phyloP scores from a whole-genome alignment of 176 grass and related monocot genomes.

The Oryza glumipatula region DNA sequence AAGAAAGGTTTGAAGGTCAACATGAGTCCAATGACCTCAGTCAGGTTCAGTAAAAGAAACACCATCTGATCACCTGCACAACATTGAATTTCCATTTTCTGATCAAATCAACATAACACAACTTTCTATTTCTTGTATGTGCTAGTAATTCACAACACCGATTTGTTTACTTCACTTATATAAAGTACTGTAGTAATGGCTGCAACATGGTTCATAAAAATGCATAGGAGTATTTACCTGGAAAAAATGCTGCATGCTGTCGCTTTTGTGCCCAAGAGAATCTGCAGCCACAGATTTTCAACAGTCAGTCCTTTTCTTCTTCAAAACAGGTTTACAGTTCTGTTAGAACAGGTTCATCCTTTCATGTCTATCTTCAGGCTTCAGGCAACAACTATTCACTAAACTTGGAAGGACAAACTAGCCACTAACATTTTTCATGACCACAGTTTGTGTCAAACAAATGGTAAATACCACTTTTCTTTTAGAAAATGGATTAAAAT shows the following conservation, averaged over 20 bases:
- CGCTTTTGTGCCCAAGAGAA: conserved; percentile 77
- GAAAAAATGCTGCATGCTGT: conserved; percentile 53
- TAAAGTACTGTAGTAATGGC: neutral
- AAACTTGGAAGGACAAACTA: neutral
- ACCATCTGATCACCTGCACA: conserved; percentile 51
- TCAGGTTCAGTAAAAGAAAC: conserved; percentile 47
- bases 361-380: neutral
- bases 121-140: too few relatives aligned
- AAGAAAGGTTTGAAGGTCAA: conserved; percentile 58
- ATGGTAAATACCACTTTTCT: too few relatives aligned
- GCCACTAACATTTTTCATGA: neutral
- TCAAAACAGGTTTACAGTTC: neutral
- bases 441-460: neutral
- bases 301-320: neutral
- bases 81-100: neutral
- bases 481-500: too few relatives aligned
- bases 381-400: too few relatives aligned
- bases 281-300: conserved; percentile 37
- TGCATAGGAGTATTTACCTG: conserved; percentile 39
- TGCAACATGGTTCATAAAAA: neutral
- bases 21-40: conserved; percentile 38
- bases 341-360: too few relatives aligned
- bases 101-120: neutral
- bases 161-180: neutral
- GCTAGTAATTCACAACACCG: too few relatives aligned